A percentile compares a stretch with the other conserved stretches of the same genome.
phyloP scores from a whole-genome alignment of 1,139 yeast species.

The Spencermartinsiella ligniputridi region DNA sequence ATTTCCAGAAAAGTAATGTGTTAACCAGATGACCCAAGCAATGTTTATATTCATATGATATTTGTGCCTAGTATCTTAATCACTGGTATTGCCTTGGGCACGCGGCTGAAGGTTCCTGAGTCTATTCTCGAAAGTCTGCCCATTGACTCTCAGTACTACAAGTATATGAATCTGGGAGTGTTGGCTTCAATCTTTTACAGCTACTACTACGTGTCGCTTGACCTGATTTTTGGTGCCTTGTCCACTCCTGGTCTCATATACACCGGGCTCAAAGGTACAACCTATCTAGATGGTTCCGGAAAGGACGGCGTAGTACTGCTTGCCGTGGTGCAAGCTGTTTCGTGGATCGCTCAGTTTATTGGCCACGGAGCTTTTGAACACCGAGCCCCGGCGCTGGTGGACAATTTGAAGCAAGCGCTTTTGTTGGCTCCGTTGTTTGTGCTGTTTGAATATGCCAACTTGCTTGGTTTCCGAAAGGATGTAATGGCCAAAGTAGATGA shows the following conservation, averaged over 20 bases:
- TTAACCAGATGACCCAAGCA: conserved; percentile 43
- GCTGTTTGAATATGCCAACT: conserved; percentile 67
- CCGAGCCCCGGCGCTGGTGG: conserved; percentile 82
- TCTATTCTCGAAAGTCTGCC: conserved; percentile 12
- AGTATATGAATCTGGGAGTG: conserved; percentile 41
- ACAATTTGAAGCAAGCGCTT: conserved; percentile 76
- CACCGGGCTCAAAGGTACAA: conserved; percentile 25
- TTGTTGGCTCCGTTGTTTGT: conserved; percentile 92
- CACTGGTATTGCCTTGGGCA: conserved; percentile 45
- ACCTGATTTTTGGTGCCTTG: conserved; percentile 40
- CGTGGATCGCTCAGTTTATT: conserved; percentile 85
- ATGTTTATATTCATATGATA: conserved; percentile 70
- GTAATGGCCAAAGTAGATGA: conserved; percentile 53
- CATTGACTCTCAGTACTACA: conserved; percentile 25
- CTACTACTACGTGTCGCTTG: conserved; percentile 42
- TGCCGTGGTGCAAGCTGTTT: conserved; percentile 41
- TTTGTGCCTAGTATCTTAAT: conserved; percentile 77
- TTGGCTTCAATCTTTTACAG: conserved; percentile 40
- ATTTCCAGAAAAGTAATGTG: background rate
- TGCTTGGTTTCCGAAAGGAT: conserved; percentile 55
- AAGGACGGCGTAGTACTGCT: conserved; percentile 27
- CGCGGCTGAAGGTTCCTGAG: conserved; percentile 19
- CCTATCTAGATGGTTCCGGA: conserved; percentile 17
- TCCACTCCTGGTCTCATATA: conserved; percentile 37
- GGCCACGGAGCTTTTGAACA: conserved; percentile 84